phyloP scores from a whole-genome alignment of 1,139 yeast genomes.

The Taphrina pruni region DNA sequence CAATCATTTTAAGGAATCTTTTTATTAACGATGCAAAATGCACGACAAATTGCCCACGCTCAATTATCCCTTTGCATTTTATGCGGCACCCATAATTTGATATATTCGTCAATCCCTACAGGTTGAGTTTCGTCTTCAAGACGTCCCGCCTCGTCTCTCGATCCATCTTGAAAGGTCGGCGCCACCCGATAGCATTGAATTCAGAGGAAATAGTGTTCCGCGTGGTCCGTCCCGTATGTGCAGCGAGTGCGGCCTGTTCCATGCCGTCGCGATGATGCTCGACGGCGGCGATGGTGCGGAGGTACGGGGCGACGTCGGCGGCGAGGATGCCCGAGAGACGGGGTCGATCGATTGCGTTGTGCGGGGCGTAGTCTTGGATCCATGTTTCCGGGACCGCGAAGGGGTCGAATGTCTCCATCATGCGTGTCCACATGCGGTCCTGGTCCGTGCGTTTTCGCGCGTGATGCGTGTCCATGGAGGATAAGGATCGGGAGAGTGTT shows the following conservation, averaged over 20 bases:
- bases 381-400: conserved; percentile 22
- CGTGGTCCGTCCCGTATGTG: conserved; percentile 17
- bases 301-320: conserved; percentile 13
- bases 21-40: background rate
- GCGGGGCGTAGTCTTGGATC: conserved; percentile 21
- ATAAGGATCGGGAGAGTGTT: no score
- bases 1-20: no score
- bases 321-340: conserved; percentile 17
- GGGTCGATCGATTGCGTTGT: conserved; percentile 20
- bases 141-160: background rate
- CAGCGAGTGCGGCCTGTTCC: conserved; percentile 11
- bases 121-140: background rate
- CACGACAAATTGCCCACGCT: background rate
- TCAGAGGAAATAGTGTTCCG: conserved; percentile 22
- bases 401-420: conserved; percentile 14
- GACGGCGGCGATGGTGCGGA: background rate
- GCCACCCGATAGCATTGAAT: background rate
- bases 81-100: no score
- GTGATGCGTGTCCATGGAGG: background rate
- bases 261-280: background rate
- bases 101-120: background rate
- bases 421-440: background rate
- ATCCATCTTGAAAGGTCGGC: conserved; percentile 11
- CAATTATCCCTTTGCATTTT: no score
- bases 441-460: background rate